Evolutionary conservation across 225 moss, liverwort and hornwort genomes (phyloP), one percentile per base, ranked within the genome.

Genomic region (Bryoerythrophyllum caledonicum): DNA sequence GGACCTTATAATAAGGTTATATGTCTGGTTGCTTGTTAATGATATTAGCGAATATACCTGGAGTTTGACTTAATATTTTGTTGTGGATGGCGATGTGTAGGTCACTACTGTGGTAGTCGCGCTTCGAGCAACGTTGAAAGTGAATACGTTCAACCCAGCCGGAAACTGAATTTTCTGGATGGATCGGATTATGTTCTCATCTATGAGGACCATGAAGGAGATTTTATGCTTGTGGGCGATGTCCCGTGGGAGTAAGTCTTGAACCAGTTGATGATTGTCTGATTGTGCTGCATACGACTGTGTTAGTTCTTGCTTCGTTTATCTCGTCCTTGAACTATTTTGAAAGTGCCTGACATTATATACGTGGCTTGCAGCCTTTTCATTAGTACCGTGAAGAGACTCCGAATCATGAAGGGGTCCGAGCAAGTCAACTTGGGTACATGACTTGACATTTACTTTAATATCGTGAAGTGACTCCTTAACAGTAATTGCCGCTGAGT

Each of bases 141-240:
- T 32, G 68, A 80, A 6, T 60, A 62, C 5, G 70, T 69, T 5
- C 59, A 78, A 4, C 70, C 86, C 13, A 85, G 87, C 78, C 64
- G 79, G 19, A 88, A 83, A 69, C 74, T 84, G 1, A 83, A 83
- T 66, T 89, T 93, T 32, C 71, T 93, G 3, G 87, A 84, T 55
- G 89, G 93, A 8, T 83, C 93, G 2, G 93, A 93, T 14, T 91
- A 88, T 41, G 93, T 93, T 0, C 73, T 93, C 65, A 93, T 91
- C 0, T 91, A 91, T 65, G 93, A 93, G 71, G 93, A 93, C 40
- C 87, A 83, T 41, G 93, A 93, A 17, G 80, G 89, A 21, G 93
- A 93, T 48, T 78, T 90, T 10, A 93, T 93, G 93, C 89, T 93
- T 25, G 93, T 93, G 0, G 93, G 93, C n/a, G 93, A 93, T 63